A percentile compares a stretch with the other conserved stretches of the same genome.
These are phyloP conservation scores for Fusarium devonianum DNA, from an alignment of 2,329 filamentous ascomycete genomes.

Conservation along the genomic window DNA sequence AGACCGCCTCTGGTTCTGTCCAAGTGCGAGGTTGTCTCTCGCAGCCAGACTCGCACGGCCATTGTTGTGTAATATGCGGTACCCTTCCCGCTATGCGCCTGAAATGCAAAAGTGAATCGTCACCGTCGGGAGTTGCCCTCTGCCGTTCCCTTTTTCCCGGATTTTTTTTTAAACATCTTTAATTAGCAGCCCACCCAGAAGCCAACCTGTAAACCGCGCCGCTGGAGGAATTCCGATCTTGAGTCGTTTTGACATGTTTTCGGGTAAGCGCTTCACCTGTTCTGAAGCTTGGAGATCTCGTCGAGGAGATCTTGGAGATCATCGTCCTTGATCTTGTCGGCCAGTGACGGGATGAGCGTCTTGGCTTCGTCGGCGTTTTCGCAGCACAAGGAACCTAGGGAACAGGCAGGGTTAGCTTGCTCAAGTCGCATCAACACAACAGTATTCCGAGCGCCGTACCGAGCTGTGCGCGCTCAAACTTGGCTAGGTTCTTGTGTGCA, in stretches of 20 bases:
- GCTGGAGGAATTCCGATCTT: conserved; percentile 2
- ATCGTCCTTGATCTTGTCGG: conserved; percentile 89
- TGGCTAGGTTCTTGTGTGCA: conserved; percentile 79
- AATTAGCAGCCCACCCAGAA: conserved; percentile 1
- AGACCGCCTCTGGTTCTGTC: conserved; percentile 20
- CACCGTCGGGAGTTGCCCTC: conserved; percentile 4
- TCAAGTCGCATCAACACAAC: not conserved
- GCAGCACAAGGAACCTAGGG: conserved; percentile 84
- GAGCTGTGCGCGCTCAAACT: conserved; percentile 92
- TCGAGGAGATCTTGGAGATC: conserved; percentile 88
- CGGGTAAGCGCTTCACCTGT: conserved; percentile 40
- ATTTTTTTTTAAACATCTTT: too few species aligned
- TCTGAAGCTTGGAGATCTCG: conserved; percentile 83
- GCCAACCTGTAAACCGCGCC: conserved; percentile 15
- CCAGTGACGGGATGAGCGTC: conserved; percentile 87
- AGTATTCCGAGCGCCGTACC: conserved; percentile 60
- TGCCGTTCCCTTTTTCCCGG: conserved; percentile 7
- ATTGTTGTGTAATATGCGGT: conserved; percentile 30
- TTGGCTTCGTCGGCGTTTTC: conserved; percentile 95
- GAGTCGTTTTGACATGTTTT: too few species aligned
- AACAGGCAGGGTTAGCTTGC: conserved; percentile 5
- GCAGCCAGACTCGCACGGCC: conserved; percentile 20
- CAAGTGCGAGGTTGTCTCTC: conserved; percentile 21
- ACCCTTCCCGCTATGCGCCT: conserved; percentile 42
- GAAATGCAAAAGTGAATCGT: conserved; percentile 35